Base-by-base conservation (phyloP, 2,329 filamentous ascomycete genomes). In the Trichoderma aggressivum region DNA sequence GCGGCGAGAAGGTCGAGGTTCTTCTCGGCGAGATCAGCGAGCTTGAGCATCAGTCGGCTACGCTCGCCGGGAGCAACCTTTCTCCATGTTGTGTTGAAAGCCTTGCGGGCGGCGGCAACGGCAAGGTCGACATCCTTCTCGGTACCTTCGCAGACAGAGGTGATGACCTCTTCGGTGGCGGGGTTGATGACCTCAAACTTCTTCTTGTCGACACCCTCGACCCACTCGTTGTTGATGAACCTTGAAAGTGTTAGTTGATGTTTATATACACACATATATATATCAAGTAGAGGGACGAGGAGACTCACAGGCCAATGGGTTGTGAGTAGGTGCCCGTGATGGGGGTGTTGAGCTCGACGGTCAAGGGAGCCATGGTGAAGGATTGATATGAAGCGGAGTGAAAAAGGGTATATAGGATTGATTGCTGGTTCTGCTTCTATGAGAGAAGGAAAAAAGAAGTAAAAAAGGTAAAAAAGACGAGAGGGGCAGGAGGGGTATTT, bases 161-260 rank as follows among this genome's bases (percentile, higher is more conserved):
- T 88, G 85, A 97, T 97, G 79, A 93, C 89, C 82, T 94, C 90
- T 83, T 97, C 94, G 75, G 89, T 93, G 74, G 91, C 79, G 72
- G 94, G 94, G 88, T 97, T 97, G 87, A 96, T 91, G 82, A 94
- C 92, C 84, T 97, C 94, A 79, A 97, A 96, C 76, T 91, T 94
- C 88, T 93, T 91, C 85, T 94, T 94, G 77, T 97, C 93, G 74
- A 92, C 90, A 80, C 90, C 87, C 78, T 83, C 81, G 75, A 97
- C 89, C 84, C 91, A 98, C 83, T 98, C 92, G 82, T 95, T 94
- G 88, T 96, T 94, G 88, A 97, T 96, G 88, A 93, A 96, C 39
- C 70, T 70, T 47, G 4, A n/a, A 21, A 50, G 18, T 47, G 47
- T 32, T 24, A 39, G 39, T 63, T 32, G 16, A 4, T 43, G 26